phyloP scores from a whole-genome alignment of 768 basidiomycete species.

The Trametes villosa region DNA sequence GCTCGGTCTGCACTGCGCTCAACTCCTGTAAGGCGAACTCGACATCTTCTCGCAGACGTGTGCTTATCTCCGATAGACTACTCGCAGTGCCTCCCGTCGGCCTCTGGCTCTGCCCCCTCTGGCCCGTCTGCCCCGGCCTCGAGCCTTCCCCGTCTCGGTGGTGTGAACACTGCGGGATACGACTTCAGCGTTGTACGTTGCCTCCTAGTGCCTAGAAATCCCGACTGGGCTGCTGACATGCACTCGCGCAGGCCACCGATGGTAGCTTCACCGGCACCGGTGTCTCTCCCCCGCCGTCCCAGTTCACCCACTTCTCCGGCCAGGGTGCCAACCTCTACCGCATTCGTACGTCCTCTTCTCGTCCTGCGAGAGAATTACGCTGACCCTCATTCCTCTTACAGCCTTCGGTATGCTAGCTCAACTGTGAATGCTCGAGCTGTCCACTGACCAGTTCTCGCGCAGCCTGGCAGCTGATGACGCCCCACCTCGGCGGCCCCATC shows the following conservation, averaged over 20 bases:
- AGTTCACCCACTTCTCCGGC: conserved; percentile 52
- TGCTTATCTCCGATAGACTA: conserved; percentile 30
- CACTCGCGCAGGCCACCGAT: conserved; percentile 35
- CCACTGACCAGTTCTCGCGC: conserved; percentile 10
- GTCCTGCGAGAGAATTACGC: background rate
- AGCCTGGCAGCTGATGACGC: conserved; percentile 60
- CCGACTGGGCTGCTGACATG: background rate
- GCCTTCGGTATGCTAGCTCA: conserved; percentile 35
- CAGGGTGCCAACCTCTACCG: conserved; percentile 56
- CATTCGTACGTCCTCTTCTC: conserved; percentile 37
- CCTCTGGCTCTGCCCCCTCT: conserved; percentile 9
- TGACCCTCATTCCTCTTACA: conserved; percentile 2
- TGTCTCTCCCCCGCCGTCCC: conserved; percentile 44
- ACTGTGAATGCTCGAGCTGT: background rate
- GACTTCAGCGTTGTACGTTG: conserved; percentile 47
- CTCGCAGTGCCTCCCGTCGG: conserved; percentile 37
- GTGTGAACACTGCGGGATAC: conserved; percentile 54
- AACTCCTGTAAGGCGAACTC: conserved; percentile 29
- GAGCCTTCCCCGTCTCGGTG: conserved; percentile 45
- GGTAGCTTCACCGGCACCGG: conserved; percentile 48
- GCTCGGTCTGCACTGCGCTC: conserved; percentile 32
- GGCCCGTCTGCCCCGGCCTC: conserved; percentile 18
- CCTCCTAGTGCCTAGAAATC: background rate
- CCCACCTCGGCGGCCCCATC: conserved; percentile 52
- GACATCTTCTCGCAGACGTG: background rate